Base-by-base conservation (phyloP, 2,329 filamentous ascomycete genomes). In the Penicillium sclerotigenum region DNA sequence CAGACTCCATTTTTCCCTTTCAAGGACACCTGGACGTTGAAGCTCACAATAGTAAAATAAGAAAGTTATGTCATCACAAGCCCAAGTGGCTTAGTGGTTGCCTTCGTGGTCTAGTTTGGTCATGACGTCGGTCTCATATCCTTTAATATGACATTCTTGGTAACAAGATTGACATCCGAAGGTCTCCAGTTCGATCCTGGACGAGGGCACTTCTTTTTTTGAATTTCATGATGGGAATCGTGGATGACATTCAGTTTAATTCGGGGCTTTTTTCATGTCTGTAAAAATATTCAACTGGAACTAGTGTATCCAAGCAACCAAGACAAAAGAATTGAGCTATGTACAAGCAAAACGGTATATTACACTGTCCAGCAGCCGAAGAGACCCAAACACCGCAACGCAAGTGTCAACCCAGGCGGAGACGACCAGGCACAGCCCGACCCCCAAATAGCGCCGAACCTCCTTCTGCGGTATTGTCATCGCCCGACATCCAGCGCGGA, bases 401-500 rank as follows among this genome's bases (percentile, higher is more conserved):
- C 5, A 31, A 31, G 47, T 34, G 24, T 46, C 31, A 62, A 59
- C 65, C 76, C n/a, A 78, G 61, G 48, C 74, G 68, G 45, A 77
- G 62, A n/a, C 70, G 67, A 42, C 75, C 75, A 61, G 75, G 68
- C 33, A 68, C 64, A 29, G 73, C 68, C 47, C 74, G 68, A 18
- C 73, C 73, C 34, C 75, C 74, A 63, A 77, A 76, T 62, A 74
- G 69, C 48, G 77, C 65, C 34, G 73, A 68, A 26, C 64, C 66
- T 26, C 63, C 64, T 57, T 63, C 68, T 33, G 54, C 64, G 42
- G 64, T 66, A 54, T 56, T 64, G 11, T 80, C 80, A 50, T 83
- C 81, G 24, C 82, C 83, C 18, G 84, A 83, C 84, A 94, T 89
- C 91, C 91, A 95, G 66, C 86, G 88, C 5, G 90, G 91, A 68